A percentile compares a stretch with the other conserved stretches of the same genome.
Conservation (phyloP, 805 yeast species). For the Pichia ethanolica region DNA sequence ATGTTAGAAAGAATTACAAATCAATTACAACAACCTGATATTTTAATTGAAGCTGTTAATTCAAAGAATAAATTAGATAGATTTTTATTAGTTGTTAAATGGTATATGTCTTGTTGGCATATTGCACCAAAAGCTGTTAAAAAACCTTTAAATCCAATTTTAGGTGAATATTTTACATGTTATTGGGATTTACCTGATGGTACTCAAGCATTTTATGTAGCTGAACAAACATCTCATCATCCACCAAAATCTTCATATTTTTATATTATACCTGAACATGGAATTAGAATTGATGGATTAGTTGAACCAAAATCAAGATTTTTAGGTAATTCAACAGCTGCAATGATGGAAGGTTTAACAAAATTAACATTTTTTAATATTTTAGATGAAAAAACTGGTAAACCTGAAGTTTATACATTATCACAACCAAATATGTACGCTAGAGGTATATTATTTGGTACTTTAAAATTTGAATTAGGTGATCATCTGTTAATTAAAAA, state of each 20-base stretch:
- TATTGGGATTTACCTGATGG: conserved; percentile 82
- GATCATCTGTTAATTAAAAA: conserved; percentile 81
- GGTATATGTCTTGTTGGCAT: conserved; percentile 97
- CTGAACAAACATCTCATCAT: conserved; percentile 96
- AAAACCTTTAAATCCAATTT: conserved; percentile 90
- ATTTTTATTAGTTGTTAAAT: conserved; percentile 66
- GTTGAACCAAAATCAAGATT: conserved; percentile 83
- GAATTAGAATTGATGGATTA: conserved; percentile 82
- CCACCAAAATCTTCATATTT: conserved; percentile 97
- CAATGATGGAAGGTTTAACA: conserved; percentile 90
- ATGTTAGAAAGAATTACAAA: conserved; percentile 95
- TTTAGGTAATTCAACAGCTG: conserved; percentile 93
- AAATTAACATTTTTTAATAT: conserved; percentile 60
- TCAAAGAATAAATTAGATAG: conserved; percentile 55
- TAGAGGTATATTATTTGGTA: conserved; percentile 87
- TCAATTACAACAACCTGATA: conserved; percentile 70
- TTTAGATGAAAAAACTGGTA: conserved; percentile 33
- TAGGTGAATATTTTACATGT: conserved; percentile 86
- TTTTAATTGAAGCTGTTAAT: conserved; percentile 61
- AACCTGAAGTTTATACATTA: conserved; percentile 65
- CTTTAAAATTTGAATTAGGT: conserved; percentile 83
- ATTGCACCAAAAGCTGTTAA: conserved; percentile 98
- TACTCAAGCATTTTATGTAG: conserved; percentile 66
- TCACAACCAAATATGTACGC: conserved; percentile 97
- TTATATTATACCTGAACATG: conserved; percentile 72